These are phyloP conservation scores for Castanospermum australe DNA, from an alignment of 306 rosid species.

Conservation along the genomic window DNA sequence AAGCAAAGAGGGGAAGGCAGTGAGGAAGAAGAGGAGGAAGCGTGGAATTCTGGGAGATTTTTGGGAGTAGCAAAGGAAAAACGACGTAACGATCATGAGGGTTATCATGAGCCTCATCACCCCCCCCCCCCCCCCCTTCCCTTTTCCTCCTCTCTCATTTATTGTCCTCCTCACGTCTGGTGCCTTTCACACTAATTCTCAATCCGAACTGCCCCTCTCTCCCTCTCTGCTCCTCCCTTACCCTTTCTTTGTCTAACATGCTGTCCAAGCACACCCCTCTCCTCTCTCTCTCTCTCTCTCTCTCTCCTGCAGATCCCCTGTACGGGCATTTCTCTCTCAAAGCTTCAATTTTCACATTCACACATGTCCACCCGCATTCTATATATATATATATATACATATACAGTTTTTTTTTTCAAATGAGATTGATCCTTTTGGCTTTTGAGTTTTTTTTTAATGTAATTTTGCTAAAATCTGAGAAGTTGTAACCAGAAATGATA, in stretches of 20 bases:
- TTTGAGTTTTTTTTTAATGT: no score
- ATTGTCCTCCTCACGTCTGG: conserved; percentile 43
- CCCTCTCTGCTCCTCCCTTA: conserved; percentile 17
- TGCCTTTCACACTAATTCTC: conserved; percentile 70
- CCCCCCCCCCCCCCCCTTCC: conserved; percentile 17
- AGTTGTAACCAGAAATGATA: not conserved
- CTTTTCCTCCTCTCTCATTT: conserved; percentile 37
- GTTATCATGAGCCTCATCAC: conserved; percentile 67
- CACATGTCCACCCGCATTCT: not conserved
- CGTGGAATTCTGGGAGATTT: conserved; percentile 76
- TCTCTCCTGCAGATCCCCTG: not conserved
- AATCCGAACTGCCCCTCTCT: conserved; percentile 69
- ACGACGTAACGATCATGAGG: conserved; percentile 90
- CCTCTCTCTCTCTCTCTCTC: no score
- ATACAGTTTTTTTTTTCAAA: no score
- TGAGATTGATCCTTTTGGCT: no score
- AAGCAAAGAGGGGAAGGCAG: not conserved
- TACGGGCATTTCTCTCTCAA: not conserved
- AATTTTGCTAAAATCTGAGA: no score
- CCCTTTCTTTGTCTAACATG: conserved; percentile 34
- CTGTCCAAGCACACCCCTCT: conserved; percentile 27
- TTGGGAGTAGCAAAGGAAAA: conserved; percentile 64
- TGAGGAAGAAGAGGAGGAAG: not conserved
- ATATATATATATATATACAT: no score
- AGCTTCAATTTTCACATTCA: conserved; percentile 15